Evolutionary conservation across 2,329 filamentous ascomycete genomes (phyloP).

Genomic region (Cladosporium sp.): DNA sequence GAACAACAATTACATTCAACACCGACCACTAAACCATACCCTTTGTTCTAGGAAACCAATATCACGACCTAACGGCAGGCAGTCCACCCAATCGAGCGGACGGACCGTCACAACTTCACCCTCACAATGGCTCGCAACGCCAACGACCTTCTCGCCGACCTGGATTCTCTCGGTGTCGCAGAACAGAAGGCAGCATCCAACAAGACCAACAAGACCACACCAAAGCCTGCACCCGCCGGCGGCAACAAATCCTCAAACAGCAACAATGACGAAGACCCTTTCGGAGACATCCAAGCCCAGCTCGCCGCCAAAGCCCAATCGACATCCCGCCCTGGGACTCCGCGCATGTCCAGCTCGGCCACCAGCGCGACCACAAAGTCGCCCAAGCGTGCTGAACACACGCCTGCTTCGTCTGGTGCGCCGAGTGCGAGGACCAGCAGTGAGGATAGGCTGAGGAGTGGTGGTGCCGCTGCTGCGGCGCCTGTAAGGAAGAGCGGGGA

Average conservation of each 20-base stretch:
- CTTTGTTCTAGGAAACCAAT: no score
- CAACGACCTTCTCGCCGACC: constrained; percentile 42
- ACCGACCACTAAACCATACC: no score
- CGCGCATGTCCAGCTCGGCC: constrained; percentile 55
- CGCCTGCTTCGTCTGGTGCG: constrained; percentile 48
- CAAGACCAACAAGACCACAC: constrained; percentile 46
- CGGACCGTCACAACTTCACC: constrained; percentile 17
- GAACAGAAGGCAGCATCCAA: constrained; percentile 25
- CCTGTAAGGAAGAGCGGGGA: constrained; percentile 69
- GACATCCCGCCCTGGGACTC: constrained; percentile 73
- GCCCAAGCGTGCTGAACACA: constrained; percentile 39
- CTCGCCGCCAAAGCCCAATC: constrained; percentile 62
- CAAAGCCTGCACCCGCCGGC: constrained; percentile 38
- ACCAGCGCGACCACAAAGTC: constrained; percentile 35
- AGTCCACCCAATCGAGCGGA: no score
- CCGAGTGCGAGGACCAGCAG: constrained; percentile 50
- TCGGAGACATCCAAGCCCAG: constrained; percentile 83
- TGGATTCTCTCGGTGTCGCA: constrained; percentile 41
- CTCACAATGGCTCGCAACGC: constrained; percentile 21
- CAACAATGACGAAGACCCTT: constrained; percentile 44
- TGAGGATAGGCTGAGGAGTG: constrained; percentile 56
- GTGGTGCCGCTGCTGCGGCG: constrained; percentile 23
- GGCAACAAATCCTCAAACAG: constrained; percentile 23
- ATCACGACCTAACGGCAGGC: no score
- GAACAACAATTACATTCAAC: no score